Evolutionary conservation across 2,329 filamentous ascomycete genomes (phyloP), one percentile per base, ranked within the genome.

Genomic region (Sporothrix brasiliensis): DNA sequence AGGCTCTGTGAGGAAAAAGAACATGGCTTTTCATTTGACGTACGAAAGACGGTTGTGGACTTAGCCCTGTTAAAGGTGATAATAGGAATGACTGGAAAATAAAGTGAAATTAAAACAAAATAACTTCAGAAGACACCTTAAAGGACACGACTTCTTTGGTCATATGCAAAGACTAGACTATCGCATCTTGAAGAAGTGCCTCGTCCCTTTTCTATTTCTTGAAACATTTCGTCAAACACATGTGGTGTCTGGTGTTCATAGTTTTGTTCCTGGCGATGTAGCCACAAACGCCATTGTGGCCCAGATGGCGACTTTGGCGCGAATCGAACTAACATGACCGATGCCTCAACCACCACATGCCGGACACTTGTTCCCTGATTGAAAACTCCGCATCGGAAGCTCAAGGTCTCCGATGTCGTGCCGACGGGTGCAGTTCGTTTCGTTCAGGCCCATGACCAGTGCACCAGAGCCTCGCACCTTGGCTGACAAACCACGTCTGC

Each of bases 201-300:
- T 30, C 27, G 3, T 30, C 4, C 27, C 27, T 4, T 27, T 30
- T 30, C 27, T 24, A 30, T 30, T 30, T 30, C 27, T 30, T 30
- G 27, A 30, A 30, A 30, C 27, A 30, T 30, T 30, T 34, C 34
- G 6, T 34, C 34, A 7, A 34, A 34, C 6, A 0, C 27, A 30
- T 1, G 34, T 34, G 34, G 3, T 5, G 6, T 34, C 30, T 34
- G 3, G 30, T 34, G 3, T 7, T 5, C 30, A 6, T 34, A 7
- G 1, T 34, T 1, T 2, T 10, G 60, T 63, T 63, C 60, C 39
- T 30, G 60, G 19, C 44, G 30, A 6, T 19, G 19, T 24, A 21
- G 19, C 39, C 39, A 52, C 5, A 50, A 21, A 53, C 63, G 63
- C 63, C 63, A 67, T 67, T 67, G 49, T 19, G 24, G 63, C 49